These are phyloP conservation scores for Dryadomyces quercus-mongolicae DNA, from an alignment of 2,329 filamentous ascomycete species.

Conservation along the genomic window DNA sequence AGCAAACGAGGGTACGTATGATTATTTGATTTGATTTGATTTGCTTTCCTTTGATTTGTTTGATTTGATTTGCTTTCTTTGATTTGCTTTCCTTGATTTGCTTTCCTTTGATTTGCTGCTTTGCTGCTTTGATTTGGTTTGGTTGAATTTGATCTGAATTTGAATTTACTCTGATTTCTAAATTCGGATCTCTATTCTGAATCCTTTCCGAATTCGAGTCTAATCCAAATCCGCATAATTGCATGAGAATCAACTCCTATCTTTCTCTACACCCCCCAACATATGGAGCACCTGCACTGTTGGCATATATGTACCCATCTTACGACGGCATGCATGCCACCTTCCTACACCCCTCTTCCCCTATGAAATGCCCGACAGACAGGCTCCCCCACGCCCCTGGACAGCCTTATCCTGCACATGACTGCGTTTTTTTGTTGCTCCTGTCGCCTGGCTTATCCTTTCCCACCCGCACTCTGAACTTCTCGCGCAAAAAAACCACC, in stretches of 20 bases:
- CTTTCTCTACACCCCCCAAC: no score
- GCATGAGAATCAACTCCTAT: no score
- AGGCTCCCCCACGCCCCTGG: slow-evolving; percentile 6
- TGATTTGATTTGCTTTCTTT: not conserved
- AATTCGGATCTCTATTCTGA: no score
- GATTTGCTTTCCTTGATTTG: no score
- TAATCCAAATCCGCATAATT: no score
- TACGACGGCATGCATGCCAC: not conserved
- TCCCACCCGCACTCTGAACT: not conserved
- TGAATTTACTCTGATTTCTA: no score
- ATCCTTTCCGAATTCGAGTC: no score
- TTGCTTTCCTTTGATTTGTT: not conserved
- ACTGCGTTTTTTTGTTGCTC: not conserved
- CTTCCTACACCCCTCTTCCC: not conserved
- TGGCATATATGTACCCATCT: not conserved
- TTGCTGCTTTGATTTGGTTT: no score
- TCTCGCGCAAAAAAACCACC: not conserved
- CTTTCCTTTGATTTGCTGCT: no score
- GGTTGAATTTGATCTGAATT: no score
- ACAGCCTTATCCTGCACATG: slow-evolving; percentile 9
- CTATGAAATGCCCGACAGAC: not conserved
- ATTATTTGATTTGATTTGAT: not conserved
- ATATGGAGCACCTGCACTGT: no score
- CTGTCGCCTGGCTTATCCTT: not conserved
- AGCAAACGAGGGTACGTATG: slow-evolving; percentile 53